A percentile compares a stretch with the other conserved stretches of the same genome.
Evolutionary conservation across 2,329 filamentous ascomycete species (phyloP).

Genomic region (Drechslera avenae): DNA sequence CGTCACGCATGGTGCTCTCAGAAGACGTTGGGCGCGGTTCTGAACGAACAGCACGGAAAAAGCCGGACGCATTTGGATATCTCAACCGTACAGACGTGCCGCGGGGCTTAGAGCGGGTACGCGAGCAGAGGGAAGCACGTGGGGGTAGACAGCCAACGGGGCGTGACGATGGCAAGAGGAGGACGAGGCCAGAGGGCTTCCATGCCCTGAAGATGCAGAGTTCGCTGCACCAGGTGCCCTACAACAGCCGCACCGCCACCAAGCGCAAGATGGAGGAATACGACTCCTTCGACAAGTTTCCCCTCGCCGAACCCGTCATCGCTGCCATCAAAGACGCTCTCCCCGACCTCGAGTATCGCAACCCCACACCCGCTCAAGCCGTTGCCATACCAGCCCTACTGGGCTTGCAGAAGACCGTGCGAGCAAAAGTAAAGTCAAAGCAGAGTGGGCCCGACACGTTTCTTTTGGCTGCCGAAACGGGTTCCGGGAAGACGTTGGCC

Average conservation of each 20-base stretch:
- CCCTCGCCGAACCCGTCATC: conserved; percentile 72
- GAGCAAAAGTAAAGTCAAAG: conserved; percentile 34
- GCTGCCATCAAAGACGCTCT: conserved; percentile 79
- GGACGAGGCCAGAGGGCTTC: conserved; percentile 57
- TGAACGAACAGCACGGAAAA: conserved; percentile 30
- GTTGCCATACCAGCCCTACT: conserved; percentile 85
- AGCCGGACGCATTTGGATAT: conserved; percentile 39
- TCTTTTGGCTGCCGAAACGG: conserved; percentile 91
- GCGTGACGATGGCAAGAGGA: conserved; percentile 30
- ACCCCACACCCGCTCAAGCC: conserved; percentile 86
- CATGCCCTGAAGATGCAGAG: conserved; percentile 96
- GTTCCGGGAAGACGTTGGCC: conserved; percentile 93
- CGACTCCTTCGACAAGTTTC: conserved; percentile 81
- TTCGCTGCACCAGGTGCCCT: conserved; percentile 75
- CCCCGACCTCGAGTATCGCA: conserved; percentile 72
- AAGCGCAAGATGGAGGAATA: conserved; percentile 68
- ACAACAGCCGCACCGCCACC: conserved; percentile 66
- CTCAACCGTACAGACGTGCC: conserved; percentile 43
- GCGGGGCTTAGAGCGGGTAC: conserved; percentile 25
- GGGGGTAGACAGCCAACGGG: conserved; percentile 16
- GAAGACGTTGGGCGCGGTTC: conserved; percentile 38
- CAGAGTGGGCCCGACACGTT: conserved; percentile 64
- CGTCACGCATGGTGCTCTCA: conserved; percentile 58
- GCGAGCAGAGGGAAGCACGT: conserved; percentile 16
- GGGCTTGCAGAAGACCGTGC: conserved; percentile 55